Percentiles rank a stretch among this genome's conserved stretches.
These are phyloP conservation scores for Micromonas commoda DNA, from an alignment of 139 green algal species.

Conservation along the genomic window DNA sequence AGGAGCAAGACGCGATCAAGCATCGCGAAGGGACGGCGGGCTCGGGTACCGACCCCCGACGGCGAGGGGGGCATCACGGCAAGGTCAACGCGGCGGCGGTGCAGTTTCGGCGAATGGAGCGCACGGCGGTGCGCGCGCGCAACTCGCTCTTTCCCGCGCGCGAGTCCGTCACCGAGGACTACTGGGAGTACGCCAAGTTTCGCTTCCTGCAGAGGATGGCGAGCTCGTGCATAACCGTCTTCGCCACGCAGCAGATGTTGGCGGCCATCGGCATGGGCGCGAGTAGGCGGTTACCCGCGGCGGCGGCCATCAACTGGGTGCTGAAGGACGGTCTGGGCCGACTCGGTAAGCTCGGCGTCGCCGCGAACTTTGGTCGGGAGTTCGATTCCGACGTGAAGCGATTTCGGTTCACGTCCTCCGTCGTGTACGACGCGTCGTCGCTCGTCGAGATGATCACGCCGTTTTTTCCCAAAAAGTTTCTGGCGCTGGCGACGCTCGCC, in stretches of 20 bases:
- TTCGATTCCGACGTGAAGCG: conserved; percentile 75
- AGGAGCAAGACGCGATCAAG: neutral
- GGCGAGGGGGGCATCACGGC: too few relatives aligned
- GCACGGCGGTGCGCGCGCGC: neutral
- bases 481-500: conserved; percentile 69
- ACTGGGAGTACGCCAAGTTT: conserved; percentile 83
- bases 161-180: conserved; percentile 70
- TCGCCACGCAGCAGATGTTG: conserved; percentile 82
- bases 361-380: conserved; percentile 60
- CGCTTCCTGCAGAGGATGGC: conserved; percentile 68
- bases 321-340: conserved; percentile 81
- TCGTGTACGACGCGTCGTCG: conserved; percentile 64
- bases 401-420: conserved; percentile 72
- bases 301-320: conserved; percentile 71
- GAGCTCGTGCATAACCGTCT: conserved; percentile 65
- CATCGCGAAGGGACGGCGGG: neutral
- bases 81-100: neutral
- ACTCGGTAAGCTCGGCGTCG: conserved; percentile 69
- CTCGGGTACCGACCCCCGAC: neutral
- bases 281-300: conserved; percentile 50
- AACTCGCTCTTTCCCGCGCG: conserved; percentile 33
- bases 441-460: conserved; percentile 80
- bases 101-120: neutral
- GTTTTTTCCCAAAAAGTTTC: conserved; percentile 71
- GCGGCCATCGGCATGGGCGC: conserved; percentile 79